Evolutionary conservation across 228 moss, liverwort and hornwort species (phyloP), one percentile per base, ranked within the genome.

Genomic region (Sphagnum fallax): DNA sequence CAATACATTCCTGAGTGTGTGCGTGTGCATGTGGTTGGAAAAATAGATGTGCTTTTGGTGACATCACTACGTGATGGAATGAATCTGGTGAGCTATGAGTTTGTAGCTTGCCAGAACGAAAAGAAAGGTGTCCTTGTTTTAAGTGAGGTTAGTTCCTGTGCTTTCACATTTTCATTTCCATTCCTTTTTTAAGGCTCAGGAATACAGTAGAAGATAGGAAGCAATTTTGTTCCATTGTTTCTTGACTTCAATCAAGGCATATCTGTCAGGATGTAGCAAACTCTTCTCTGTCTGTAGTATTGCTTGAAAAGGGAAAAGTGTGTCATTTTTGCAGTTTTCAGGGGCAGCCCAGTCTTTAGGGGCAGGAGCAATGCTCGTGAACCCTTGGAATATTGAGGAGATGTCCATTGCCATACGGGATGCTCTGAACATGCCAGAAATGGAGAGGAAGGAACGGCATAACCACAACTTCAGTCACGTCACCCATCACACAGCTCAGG

Each of bases 1-100:
- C 32, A 32, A 32, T 32, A 32, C 32, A 32, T 32, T 32, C 32
- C 32, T 32, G 32, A 32, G 32, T 32, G 32, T 32, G 32, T 2
- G 32, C 2, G 32, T 32, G 32, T 32, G 32, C 32, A 32, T 32
- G 32, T 32, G 32, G 32, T 32, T 32, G 32, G 32, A 32, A 32
- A 14, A 58, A 58, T 72, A 87, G 95, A 95, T 70, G 95, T 95
- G 65, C 92, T 90, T 6, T 71, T 95, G 63, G 90, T 95, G 55
- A 95, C 95, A 1, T 95, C 95, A 4, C 75, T 95, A 53, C 89
- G 95, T 66, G 95, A 95, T 73, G 95, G 95, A 61, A 95, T 95
- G 95, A 95, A 95, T 75, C 92, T 95, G 63, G 95, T 95, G 9
- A 95, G 95, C 84, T 95, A 95, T 60, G 95, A 95, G 81, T 95